Evolutionary conservation across 495 filamentous ascomycete species (phyloP).

Genomic region (Aspergillus cavernicola): DNA sequence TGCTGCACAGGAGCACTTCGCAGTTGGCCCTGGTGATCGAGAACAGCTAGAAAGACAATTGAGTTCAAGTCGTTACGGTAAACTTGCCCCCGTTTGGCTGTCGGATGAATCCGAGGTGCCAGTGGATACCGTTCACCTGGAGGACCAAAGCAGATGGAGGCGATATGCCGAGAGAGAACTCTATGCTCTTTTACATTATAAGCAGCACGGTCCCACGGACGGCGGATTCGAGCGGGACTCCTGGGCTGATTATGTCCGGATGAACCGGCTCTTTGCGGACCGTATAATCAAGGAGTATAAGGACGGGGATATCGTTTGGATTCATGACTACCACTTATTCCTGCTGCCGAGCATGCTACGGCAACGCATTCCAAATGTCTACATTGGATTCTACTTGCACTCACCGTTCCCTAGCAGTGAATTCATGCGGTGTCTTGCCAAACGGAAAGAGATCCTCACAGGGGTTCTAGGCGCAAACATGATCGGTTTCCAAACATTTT

Average conservation of each 20-base stretch:
- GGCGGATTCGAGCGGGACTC: constrained; percentile 73
- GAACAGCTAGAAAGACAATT: constrained; percentile 65
- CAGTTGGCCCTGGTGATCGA: constrained; percentile 62
- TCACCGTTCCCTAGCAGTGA: constrained; percentile 93
- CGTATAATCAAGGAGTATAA: constrained; percentile 80
- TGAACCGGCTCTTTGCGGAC: constrained; percentile 86
- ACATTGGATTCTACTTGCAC: constrained; percentile 89
- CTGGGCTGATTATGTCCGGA: constrained; percentile 84
- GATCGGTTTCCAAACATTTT: constrained; percentile 89
- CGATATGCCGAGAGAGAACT: constrained; percentile 85
- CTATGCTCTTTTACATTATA: constrained; percentile 90
- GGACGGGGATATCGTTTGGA: constrained; percentile 83
- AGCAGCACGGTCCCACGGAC: constrained; percentile 81
- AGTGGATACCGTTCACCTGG: constrained; percentile 62
- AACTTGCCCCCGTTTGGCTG: constrained; percentile 81
- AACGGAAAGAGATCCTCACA: constrained; percentile 81
- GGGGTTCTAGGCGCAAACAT: constrained; percentile 86
- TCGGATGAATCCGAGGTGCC: constrained; percentile 62
- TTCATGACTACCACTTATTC: constrained; percentile 90
- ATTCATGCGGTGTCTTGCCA: constrained; percentile 79
- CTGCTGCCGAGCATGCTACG: constrained; percentile 81
- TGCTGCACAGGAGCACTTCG: constrained; percentile 59
- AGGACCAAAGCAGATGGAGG: constrained; percentile 78
- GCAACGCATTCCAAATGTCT: constrained; percentile 75
- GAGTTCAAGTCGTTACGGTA: constrained; percentile 61